Evolutionary conservation across 257 asterid genomes (phyloP), one percentile per base, ranked within the genome.

Genomic region (Pogostemon cablin): DNA sequence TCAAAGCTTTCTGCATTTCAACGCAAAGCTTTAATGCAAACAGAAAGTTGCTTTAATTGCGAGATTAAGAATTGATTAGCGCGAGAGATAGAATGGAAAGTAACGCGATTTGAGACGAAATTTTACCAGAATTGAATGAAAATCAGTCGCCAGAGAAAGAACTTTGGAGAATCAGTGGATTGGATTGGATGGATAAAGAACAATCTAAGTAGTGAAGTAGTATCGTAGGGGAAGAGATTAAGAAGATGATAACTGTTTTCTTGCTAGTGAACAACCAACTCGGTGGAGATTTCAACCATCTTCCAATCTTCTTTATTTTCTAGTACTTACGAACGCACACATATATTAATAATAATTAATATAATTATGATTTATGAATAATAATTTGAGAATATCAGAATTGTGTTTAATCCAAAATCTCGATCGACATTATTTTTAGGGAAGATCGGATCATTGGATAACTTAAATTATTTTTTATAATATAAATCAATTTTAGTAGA

Each of bases 271-370:
- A 20, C 69, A 74, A 53, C 37, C 32, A 72, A 60, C 35, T 12
- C 56, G 66, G 75, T 70, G 75, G 72, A 78, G 75, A 72, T 78
- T 50, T 64, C 75, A 67, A 65, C 40, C 12, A 8, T 43, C 70
- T 62, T 41, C 50, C 6, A 9, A 32, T 65, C 52, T 44, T 35
- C 40, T 50, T 9, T 40, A 2, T n/a, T n/a, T 5, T 60, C 9
- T 32, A 8, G 40, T 20, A 55, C n/a, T 32, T 54, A 7, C 4
- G n/a, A 12, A 50, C 32, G 32, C 32, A 25, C 32, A 25, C 32
- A 25, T 25, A 1, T 25, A 25, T 47, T 20, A 20, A 20, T 25
- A 25, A 25, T 25, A 25, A 25, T 25, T 25, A 25, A 25, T 25
- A 25, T 25, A 25, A 25, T 25, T 25, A 25, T 25, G 32, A 25